These are phyloP conservation scores for Ustilago curta DNA, from an alignment of 1,284 basidiomycete species.

Conservation along the genomic window DNA sequence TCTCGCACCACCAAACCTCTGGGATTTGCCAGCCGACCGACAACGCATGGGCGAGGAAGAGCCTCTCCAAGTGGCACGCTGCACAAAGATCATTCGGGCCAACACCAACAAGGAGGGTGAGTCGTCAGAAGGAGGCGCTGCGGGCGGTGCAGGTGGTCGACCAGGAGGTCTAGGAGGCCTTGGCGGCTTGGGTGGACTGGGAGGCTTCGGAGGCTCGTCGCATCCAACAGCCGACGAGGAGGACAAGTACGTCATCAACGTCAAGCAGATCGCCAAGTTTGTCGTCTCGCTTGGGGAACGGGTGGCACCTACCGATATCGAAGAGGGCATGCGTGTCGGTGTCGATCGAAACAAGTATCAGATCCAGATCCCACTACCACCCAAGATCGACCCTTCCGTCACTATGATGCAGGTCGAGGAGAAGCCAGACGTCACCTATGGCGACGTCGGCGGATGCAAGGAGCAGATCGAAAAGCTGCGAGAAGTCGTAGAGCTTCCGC, in stretches of 20 bases:
- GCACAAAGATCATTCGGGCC: constrained; percentile 93
- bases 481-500: constrained; percentile 97
- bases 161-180: constrained; percentile 51
- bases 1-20: constrained; percentile 93
- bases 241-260: constrained; percentile 98
- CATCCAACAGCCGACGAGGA: constrained; percentile 87
- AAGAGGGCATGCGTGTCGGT: constrained; percentile 99
- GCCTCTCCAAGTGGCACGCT: constrained; percentile 94
- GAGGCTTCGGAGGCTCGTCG: constrained; percentile 42
- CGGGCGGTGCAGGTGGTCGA: constrained; percentile 33
- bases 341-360: constrained; percentile 97
- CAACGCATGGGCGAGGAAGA: constrained; percentile 92
- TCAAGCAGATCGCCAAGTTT: constrained; percentile 99
- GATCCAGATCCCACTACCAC: constrained; percentile 99
- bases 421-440: constrained; percentile 98
- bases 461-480: constrained; percentile 99
- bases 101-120: constrained; percentile 43
- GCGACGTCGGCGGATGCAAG: constrained; percentile 98
- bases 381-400: constrained; percentile 98
- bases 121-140: constrained; percentile 28
- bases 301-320: constrained; percentile 96
- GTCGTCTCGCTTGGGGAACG: constrained; percentile 96
- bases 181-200: constrained; percentile 54
- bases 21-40: constrained; percentile 77
- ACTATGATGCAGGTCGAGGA: constrained; percentile 99